Base-by-base conservation (phyloP, 2,329 filamentous ascomycete species). In the Arthrobotrys iridis region DNA sequence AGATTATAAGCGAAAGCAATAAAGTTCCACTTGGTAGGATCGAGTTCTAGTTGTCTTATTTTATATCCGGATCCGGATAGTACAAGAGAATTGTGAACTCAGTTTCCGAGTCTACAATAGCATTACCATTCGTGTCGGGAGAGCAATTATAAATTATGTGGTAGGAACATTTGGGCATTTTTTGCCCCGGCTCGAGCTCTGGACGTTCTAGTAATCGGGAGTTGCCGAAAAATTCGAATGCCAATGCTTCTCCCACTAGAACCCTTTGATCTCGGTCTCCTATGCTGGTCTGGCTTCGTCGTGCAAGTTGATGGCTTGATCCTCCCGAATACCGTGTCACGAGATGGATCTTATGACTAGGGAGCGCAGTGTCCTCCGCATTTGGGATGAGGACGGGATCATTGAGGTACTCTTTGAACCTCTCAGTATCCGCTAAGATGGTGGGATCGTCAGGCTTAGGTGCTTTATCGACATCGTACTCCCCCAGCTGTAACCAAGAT, bases 311-410 rank as follows among this genome's bases (percentile, higher is more conserved):
- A 15, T 55, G 50, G 5, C 50, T 55, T n/a, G 50, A 55, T 13
- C 50, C 50, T 8, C 50, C 50, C 3, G 50, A 18, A 15, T 55
- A 55, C 0, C 50, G 50, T 7, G 50, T 55, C 1, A 55, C 30
- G 10, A 55, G 30, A n/a, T 37, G 35, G 11, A 55, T 24, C 30
- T 8, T 55, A 6, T 24, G 15, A 7, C 4, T 8, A 2, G 50
- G 18, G 7, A 55, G 28, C 30, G 37, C 6, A 4, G 50, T 55
- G 30, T 55, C 50, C 2, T 57, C 43, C 5, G 35, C 26, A 7
- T 66, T 66, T 5, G 48, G 15, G 2, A 66, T 35, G 20, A 66
- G 20, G n/a, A 66, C 26, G 1, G 62, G 62, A 37, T 57, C 62
- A n/a, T 66, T 24, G 2, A 66, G 62, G 10, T 43, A 57, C 8